Base-by-base conservation (phyloP, 495 filamentous ascomycete genomes). In the Penicillium maclennaniae region DNA sequence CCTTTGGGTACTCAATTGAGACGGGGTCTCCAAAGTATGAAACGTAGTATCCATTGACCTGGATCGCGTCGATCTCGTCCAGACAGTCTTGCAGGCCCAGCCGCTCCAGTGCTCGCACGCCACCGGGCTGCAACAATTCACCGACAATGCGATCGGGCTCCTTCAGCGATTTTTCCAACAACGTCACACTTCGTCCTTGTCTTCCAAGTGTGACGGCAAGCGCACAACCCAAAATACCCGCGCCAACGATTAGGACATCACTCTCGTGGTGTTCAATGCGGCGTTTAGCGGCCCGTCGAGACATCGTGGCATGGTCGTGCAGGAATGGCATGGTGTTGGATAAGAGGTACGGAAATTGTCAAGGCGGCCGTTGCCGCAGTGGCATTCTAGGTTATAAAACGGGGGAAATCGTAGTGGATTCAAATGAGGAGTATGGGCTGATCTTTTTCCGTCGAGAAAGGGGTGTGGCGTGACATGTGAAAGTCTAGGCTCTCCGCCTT, bases 91-190 rank as follows among this genome's bases (percentile, higher is more conserved):
- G 68, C 46, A 98, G 69, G 7, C 95, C 95, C 47, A 98, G 73
- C 58, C 86, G 83, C 61, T 86, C 79, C 55, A 98, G 76, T 17
- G 95, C 91, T 40, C 78, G 71, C 37, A 96, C 85, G 39, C 93
- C 93, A 27, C 93, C 93, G 4, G 93, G 93, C 68, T 98, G 93
- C 63, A 98, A 72, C 53, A 98, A 72, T 74, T 98, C 93, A 49
- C 93, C 93, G 19, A 98, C 92, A 61, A 98, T 98, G 49, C 93
- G 85, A 74, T 97, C 90, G 12, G 93, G 93, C 73, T 97, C 89
- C 71, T 92, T 91, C 67, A 96, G 74, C 69, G 86, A 92, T 56
- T 78, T 78, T 71, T 98, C 93, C 19, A 98, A 81, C 45, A 98
- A 74, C n/a, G 96, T 80, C 15, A 98, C 91, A 65, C 86, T 92